Base-by-base conservation (phyloP, 1,284 basidiomycete species). In the Wallemia ichthyophaga region DNA sequence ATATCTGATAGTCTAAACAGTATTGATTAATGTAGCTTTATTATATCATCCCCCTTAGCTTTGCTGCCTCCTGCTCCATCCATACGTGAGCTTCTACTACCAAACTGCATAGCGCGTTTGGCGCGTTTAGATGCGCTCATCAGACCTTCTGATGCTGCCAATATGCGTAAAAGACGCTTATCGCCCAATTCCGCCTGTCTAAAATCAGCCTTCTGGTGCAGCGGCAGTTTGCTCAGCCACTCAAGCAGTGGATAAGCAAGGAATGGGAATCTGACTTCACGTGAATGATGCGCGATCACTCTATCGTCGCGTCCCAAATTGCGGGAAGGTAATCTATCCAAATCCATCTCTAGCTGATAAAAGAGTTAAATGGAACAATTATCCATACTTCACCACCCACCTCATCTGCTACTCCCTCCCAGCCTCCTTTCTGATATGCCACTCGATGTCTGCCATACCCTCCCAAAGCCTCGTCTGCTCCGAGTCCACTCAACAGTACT, bases 81-180 rank as follows among this genome's bases (percentile, higher is more conserved):
- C 82, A 96, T 89, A 65, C 89, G 79, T 1, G 89, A 88, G 57
- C 86, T 88, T 68, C 84, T 78, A 62, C 82, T 86, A 1, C 92
- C 92, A 72, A 98, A 98, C 68, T 98, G 92, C 83, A 96, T 96
- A 2, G 92, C 92, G 59, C 85, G 69, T 71, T 98, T 98, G 66
- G 83, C 86, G 62, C 85, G 73, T 58, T 64, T 64, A 59, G 80
- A 81, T 2, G 85, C 81, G 61, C 78, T 74, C 1, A 74, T 67
- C 53, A 92, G 71, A 0, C 87, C 86, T 19, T 85, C 65, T 61
- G 76, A 76, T 60, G 72, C 69, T 26, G 82, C 78, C 0, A 82
- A 80, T 17, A 82, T 67, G 57, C 92, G 73, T 56, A 98, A 68
- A 26, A 98, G 67, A 67, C 81, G 73, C 71, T 98, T 98, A 67